Percentiles rank a stretch among this genome's conserved stretches.
Evolutionary conservation across 352 stramenopile genomes (phyloP).

Genomic region (Globisporangium iwayamae): DNA sequence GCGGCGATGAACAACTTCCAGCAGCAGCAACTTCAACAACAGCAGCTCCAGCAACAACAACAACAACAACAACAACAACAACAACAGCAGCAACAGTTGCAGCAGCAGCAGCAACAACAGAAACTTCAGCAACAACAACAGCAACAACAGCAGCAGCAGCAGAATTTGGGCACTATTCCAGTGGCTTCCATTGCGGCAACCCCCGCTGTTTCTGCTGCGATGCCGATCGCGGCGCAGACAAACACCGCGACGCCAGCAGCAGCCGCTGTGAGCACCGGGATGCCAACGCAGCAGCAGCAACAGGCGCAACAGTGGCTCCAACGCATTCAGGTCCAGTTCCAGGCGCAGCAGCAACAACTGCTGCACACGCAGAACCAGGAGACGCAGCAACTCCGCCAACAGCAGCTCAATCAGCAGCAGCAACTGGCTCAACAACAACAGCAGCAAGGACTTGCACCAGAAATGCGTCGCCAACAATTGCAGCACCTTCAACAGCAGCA

Average conservation of each 20-base stretch:
- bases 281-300: slow-evolving; percentile 48
- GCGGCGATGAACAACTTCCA: slow-evolving; percentile 53
- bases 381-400: slow-evolving; percentile 67
- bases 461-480: slow-evolving; percentile 62
- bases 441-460: slow-evolving; percentile 52
- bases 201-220: slow-evolving; percentile 9
- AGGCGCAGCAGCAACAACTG: slow-evolving; percentile 70
- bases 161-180: slow-evolving; percentile 5
- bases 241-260: slow-evolving; percentile 11
- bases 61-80: slow-evolving; percentile 5
- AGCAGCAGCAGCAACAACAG: slow-evolving; percentile 17
- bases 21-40: slow-evolving; percentile 26
- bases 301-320: slow-evolving; percentile 81
- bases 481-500: slow-evolving; percentile 80
- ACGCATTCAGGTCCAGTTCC: slow-evolving; percentile 78
- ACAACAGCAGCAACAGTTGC: slow-evolving; percentile 8
- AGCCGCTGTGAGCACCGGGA: slow-evolving; percentile 16
- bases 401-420: slow-evolving; percentile 76
- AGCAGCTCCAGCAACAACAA: slow-evolving; percentile 15
- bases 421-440: slow-evolving; percentile 69
- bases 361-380: slow-evolving; percentile 76
- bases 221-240: not conserved
- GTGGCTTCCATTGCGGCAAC: slow-evolving; percentile 12
- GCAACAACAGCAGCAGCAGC: slow-evolving; percentile 16
- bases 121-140: slow-evolving; percentile 13